Evolutionary conservation across 257 asterid genomes (phyloP).

Genomic region (Solanum raphanifolium): DNA sequence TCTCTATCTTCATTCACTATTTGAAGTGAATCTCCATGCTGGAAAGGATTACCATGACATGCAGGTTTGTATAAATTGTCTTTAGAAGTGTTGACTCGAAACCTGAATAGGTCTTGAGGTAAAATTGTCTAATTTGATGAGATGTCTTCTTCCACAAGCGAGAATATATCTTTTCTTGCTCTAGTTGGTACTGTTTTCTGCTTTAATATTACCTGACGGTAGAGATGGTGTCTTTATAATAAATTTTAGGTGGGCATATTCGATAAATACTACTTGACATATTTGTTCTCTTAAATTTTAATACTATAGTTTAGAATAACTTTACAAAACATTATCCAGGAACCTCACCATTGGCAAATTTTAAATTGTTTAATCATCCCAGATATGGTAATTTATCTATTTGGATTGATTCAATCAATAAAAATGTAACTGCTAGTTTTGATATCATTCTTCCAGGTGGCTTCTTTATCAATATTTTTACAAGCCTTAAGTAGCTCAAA

Average conservation of each 20-base stretch:
- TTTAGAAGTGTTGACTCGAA: not conserved
- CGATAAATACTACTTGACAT: not conserved
- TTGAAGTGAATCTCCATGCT: conserved; percentile 65
- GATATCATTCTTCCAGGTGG: not conserved
- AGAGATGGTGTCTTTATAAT: not conserved
- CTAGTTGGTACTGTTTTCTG: not conserved
- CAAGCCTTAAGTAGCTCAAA: not conserved
- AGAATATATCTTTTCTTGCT: not conserved
- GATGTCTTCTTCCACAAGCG: not conserved
- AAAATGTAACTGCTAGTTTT: not conserved
- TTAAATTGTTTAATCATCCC: not conserved
- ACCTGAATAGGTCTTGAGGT: not conserved
- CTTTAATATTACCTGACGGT: not conserved
- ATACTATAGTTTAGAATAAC: not conserved
- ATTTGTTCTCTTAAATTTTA: not conserved
- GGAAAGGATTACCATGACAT: conserved; percentile 95
- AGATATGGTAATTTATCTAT: not conserved
- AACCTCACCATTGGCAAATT: not conserved
- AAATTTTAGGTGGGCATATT: not conserved
- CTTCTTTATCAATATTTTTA: not conserved
- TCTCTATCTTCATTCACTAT: conserved; percentile 66
- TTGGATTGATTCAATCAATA: not conserved
- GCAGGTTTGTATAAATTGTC: conserved; percentile 52
- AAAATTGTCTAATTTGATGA: not conserved
- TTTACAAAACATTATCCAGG: not conserved